Conservation (phyloP, 1,139 yeast genomes). For the Nakaseomyces bracarensis region DNA sequence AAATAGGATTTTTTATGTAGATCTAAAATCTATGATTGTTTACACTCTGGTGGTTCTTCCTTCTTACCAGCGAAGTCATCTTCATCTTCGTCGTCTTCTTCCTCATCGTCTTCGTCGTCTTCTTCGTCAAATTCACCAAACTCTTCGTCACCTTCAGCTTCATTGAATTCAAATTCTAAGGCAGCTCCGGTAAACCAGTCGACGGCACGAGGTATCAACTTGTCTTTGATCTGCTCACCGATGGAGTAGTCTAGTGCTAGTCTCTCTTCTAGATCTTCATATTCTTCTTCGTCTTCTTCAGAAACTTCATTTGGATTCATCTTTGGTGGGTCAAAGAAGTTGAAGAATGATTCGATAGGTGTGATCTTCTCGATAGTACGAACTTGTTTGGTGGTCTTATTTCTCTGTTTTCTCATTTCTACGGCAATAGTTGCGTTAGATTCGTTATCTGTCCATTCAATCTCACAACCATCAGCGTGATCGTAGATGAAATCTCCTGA, state of each 20-base stretch:
- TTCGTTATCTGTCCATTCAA: slow-evolving; percentile 78
- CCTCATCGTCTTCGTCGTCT: slow-evolving; percentile 44
- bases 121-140: slow-evolving; percentile 52
- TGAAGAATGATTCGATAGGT: slow-evolving; percentile 89
- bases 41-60: slow-evolving; percentile 80
- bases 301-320: slow-evolving; percentile 45
- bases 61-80: slow-evolving; percentile 30
- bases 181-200: slow-evolving; percentile 99
- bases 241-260: slow-evolving; percentile 89
- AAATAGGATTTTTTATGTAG: background rate
- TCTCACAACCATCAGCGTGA: slow-evolving; percentile 86
- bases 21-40: slow-evolving; percentile 40
- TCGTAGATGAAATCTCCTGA: slow-evolving; percentile 95
- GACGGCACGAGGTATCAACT: slow-evolving; percentile 89
- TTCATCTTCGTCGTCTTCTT: slow-evolving; percentile 33
- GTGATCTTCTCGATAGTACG: slow-evolving; percentile 92
- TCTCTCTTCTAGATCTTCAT: slow-evolving; percentile 71
- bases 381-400: slow-evolving; percentile 93
- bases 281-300: slow-evolving; percentile 53
- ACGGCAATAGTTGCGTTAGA: slow-evolving; percentile 75
- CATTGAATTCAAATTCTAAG: slow-evolving; percentile 44
- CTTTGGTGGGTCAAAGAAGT: slow-evolving; percentile 89
- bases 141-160: slow-evolving; percentile 47
- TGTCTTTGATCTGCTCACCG: slow-evolving; percentile 95
- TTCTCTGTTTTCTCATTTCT: slow-evolving; percentile 96